Evolutionary conservation across 495 filamentous ascomycete species (phyloP).

Genomic region (Neurospora sp.): DNA sequence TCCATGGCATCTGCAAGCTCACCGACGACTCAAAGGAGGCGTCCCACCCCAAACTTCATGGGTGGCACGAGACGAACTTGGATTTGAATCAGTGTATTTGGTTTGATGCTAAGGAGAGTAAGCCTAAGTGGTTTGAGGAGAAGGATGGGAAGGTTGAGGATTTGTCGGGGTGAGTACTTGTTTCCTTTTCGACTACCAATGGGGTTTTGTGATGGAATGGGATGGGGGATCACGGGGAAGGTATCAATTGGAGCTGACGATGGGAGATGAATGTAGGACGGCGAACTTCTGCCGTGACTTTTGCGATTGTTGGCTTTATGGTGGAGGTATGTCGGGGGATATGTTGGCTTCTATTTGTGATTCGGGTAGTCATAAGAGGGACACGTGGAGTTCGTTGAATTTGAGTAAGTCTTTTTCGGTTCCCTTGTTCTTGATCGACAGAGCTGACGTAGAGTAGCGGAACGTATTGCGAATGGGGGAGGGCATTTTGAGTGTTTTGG

Average conservation of each 20-base stretch:
- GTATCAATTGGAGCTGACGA: no score
- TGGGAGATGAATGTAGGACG: background rate
- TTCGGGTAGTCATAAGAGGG: background rate
- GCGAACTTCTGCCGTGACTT: background rate
- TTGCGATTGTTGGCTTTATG: background rate
- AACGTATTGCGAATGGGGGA: background rate
- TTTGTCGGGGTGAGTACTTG: background rate
- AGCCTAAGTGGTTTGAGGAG: background rate
- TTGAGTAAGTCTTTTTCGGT: background rate
- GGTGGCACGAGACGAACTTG: background rate
- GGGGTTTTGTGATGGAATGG: no score
- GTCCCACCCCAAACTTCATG: background rate
- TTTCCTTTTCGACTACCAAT: no score
- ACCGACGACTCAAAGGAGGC: background rate
- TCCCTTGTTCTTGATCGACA: rapidly evolving
- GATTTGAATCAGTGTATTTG: background rate
- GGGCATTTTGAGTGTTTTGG: background rate
- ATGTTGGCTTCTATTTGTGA: background rate
- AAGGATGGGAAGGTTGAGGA: background rate
- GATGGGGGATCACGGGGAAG: no score
- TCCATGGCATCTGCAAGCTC: background rate
- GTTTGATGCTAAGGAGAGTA: background rate
- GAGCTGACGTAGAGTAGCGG: background rate
- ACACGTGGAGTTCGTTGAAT: background rate
- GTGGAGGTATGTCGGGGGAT: background rate